Evolutionary conservation across 495 filamentous ascomycete species (phyloP), one percentile per base, ranked within the genome.

Genomic region (Penicillium arizonense): DNA sequence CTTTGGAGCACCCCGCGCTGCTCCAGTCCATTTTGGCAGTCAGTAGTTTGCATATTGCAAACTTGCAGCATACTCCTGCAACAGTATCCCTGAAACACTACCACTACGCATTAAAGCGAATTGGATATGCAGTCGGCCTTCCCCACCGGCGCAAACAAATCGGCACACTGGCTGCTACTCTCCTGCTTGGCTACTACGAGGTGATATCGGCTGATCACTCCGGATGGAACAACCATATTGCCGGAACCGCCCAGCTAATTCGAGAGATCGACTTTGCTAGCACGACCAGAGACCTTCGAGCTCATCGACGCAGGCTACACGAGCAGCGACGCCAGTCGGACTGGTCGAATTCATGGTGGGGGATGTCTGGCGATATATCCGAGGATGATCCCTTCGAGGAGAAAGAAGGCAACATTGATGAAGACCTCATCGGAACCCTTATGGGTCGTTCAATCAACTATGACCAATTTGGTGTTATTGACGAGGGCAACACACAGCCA

Each of bases 141-240:
- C 81, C 84, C 10, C 77, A 63, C 43, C 85, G 86, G 59, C 85
- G 94, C n/a, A 82, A 82, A 13, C 83, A 90, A 52, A 77, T 90
- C 10, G 85, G 89, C 0, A 97, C 93, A 0, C 75, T 98, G 13
- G 91, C 93, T 11, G 91, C 94, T 13, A 88, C 90, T 1, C 73
- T 96, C n/a, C 72, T 97, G 14, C 80, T 98, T 20, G 90, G 86
- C 1, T 98, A 89, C 61, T 98, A 96, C 62, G 94, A 97, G 65
- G 89, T 96, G 18, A 91, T 92, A 82, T 87, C 88, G 39, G 94
- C 91, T 13, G 94, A 98, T 58, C 94, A 97, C 61, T 82, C 87
- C 44, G 96, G 96, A 68, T 98, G 94, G 94, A 91, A 89, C 58
- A 92, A 84, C 48, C 94, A 98, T 64, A 77, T 97, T 53, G 82